These are phyloP conservation scores for Paraglomus brasilianum DNA, from an alignment of 192 early-diverging fungal species.

Conservation along the genomic window DNA sequence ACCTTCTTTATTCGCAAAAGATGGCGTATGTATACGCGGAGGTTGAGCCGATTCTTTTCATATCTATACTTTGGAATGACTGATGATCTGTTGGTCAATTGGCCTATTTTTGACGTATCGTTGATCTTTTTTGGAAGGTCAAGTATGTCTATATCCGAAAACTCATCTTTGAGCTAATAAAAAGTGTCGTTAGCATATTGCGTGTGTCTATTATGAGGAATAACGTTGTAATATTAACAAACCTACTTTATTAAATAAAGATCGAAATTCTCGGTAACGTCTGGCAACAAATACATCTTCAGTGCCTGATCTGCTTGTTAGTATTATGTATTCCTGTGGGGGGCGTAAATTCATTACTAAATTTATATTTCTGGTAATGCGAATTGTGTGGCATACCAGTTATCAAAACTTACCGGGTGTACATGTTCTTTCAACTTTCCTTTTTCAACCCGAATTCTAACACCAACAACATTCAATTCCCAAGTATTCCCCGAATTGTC, in stretches of 20 bases:
- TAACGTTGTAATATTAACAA: too few species aligned
- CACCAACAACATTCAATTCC: conserved; percentile 48
- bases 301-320: conserved; percentile 31
- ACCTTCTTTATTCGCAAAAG: conserved; percentile 34
- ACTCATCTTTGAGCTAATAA: conserved; percentile 42
- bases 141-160: conserved; percentile 48
- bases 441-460: conserved; percentile 39
- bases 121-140: conserved; percentile 40
- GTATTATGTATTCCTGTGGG: conserved; percentile 44
- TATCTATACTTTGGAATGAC: background rate
- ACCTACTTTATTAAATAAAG: conserved; percentile 43
- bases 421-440: conserved; percentile 43
- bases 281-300: conserved; percentile 39
- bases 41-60: conserved; percentile 49
- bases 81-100: background rate
- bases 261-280: conserved; percentile 48
- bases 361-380: too few species aligned
- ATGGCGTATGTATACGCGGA: conserved; percentile 45
- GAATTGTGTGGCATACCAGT: too few species aligned
- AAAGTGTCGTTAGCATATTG: background rate
- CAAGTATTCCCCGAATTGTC: conserved; percentile 30
- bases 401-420: conserved; percentile 37
- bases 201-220: too few species aligned
- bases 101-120: conserved; percentile 29
- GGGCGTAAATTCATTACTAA: background rate